phyloP scores from a whole-genome alignment of 306 rosid species.

The Leucaena leucocephala region DNA sequence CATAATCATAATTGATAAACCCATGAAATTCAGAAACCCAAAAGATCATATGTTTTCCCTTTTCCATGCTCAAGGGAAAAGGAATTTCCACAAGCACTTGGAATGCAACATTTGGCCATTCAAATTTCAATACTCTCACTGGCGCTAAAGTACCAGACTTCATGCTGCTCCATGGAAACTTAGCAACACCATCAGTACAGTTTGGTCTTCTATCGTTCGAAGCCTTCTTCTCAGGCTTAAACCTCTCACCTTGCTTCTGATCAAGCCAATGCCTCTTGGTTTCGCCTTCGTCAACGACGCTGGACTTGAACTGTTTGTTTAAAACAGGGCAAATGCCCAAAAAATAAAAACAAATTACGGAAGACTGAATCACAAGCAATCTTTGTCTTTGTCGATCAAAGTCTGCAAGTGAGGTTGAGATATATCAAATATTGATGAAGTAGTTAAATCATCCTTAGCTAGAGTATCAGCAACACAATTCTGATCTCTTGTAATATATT shows the following conservation, averaged over 20 bases:
- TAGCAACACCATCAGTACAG: conserved; percentile 13
- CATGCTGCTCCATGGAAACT: neutral
- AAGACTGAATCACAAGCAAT: too few relatives aligned
- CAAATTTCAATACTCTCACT: conserved; percentile 43
- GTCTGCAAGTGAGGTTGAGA: too few relatives aligned
- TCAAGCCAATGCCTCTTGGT: conserved; percentile 75
- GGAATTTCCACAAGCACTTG: neutral
- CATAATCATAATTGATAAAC: neutral
- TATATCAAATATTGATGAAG: too few relatives aligned
- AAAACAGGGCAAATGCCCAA: too few relatives aligned
- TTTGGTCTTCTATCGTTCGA: conserved; percentile 32
- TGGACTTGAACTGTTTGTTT: conserved; percentile 47
- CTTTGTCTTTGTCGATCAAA: too few relatives aligned
- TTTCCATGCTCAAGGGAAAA: neutral
- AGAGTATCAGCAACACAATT: too few relatives aligned
- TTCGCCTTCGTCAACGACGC: conserved; percentile 61
- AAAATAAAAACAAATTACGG: too few relatives aligned
- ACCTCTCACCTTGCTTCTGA: conserved; percentile 30
- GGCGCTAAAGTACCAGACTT: conserved; percentile 24
- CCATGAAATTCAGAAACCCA: conserved; percentile 12
- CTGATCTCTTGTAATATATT: too few relatives aligned
- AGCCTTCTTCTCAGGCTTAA: conserved; percentile 22
- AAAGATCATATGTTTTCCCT: neutral
- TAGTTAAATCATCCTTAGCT: too few relatives aligned
- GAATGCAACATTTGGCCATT: neutral